A percentile compares a stretch with the other conserved stretches of the same genome.
phyloP scores from a whole-genome alignment of 306 rosid species.

The Fragaria ananassa region DNA sequence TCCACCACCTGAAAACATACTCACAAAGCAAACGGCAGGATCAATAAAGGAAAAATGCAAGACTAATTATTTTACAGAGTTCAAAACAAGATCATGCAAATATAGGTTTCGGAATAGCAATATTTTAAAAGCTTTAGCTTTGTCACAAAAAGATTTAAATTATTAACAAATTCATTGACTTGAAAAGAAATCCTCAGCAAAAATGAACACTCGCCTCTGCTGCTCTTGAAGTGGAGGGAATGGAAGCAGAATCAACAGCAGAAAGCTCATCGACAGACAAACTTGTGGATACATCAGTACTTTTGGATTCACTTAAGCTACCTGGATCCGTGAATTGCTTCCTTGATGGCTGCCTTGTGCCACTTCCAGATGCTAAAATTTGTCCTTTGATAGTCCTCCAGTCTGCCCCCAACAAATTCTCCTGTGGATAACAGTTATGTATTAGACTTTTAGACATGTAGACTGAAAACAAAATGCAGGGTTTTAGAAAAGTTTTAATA shows the following conservation, averaged over 20 bases:
- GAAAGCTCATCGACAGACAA: constrained; percentile 69
- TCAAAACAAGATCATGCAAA: neutral
- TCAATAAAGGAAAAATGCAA: neutral
- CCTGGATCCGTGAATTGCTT: constrained; percentile 67
- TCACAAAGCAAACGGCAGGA: neutral
- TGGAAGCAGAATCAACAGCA: constrained; percentile 66
- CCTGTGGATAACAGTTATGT: constrained; percentile 40
- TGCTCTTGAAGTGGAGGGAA: constrained; percentile 78
- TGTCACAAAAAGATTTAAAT: neutral
- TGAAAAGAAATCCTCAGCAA: neutral
- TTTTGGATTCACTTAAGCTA: constrained; percentile 74
- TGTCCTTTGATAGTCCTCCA: constrained; percentile 90
- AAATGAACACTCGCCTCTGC: constrained; percentile 59
- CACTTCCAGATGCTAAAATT: constrained; percentile 58
- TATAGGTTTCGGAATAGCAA: neutral
- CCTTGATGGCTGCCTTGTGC: constrained; percentile 58
- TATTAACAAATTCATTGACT: neutral
- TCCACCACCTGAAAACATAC: constrained; percentile 53
- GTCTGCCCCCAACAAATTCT: constrained; percentile 57
- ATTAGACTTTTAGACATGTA: neutral
- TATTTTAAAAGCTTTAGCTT: neutral
- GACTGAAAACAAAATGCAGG: neutral
- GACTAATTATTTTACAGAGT: neutral
- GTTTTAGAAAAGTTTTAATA: constrained; percentile 1
- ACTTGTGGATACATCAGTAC: constrained; percentile 82